Percentiles rank a stretch among this genome's conserved stretches.
These are phyloP conservation scores for Tubosaeta sp. DNA, from an alignment of 768 basidiomycete species.

Conservation along the genomic window DNA sequence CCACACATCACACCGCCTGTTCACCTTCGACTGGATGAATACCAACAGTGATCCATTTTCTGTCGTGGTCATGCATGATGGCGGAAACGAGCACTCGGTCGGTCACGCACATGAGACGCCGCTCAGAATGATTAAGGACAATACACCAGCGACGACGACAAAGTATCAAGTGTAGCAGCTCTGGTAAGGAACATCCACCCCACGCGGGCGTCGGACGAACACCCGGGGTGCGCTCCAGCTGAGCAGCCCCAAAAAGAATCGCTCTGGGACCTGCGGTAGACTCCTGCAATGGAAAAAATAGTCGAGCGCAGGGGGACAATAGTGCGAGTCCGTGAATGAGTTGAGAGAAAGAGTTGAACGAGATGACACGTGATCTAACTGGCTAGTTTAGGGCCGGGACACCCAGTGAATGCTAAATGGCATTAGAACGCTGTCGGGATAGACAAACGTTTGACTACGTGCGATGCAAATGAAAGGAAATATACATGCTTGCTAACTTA, in stretches of 20 bases:
- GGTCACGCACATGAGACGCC: no score
- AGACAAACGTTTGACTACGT: not conserved
- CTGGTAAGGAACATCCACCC: slow-evolving; percentile 33
- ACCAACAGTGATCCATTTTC: no score
- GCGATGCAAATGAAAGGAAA: not conserved
- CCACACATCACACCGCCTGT: no score
- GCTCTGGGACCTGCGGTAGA: slow-evolving; percentile 35
- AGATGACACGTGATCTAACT: no score
- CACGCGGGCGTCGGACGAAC: slow-evolving; percentile 1
- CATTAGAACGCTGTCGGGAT: not conserved
- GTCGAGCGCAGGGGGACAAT: slow-evolving; percentile 32
- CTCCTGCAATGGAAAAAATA: slow-evolving; percentile 24
- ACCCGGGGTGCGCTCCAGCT: slow-evolving; percentile 27
- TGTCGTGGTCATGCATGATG: no score
- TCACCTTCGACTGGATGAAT: no score
- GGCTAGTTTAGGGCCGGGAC: slow-evolving; percentile 31
- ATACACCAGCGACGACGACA: not conserved
- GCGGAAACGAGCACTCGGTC: no score
- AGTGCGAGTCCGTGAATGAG: slow-evolving; percentile 35
- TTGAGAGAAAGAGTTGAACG: slow-evolving; percentile 1
- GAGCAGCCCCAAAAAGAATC: slow-evolving; percentile 14
- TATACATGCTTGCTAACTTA: slow-evolving; percentile 1
- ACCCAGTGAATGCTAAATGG: no score
- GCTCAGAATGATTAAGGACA: no score
- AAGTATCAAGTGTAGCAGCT: slow-evolving; percentile 23